These are phyloP conservation scores for Hericium erinaceus DNA, from an alignment of 768 basidiomycete genomes.

Conservation along the genomic window DNA sequence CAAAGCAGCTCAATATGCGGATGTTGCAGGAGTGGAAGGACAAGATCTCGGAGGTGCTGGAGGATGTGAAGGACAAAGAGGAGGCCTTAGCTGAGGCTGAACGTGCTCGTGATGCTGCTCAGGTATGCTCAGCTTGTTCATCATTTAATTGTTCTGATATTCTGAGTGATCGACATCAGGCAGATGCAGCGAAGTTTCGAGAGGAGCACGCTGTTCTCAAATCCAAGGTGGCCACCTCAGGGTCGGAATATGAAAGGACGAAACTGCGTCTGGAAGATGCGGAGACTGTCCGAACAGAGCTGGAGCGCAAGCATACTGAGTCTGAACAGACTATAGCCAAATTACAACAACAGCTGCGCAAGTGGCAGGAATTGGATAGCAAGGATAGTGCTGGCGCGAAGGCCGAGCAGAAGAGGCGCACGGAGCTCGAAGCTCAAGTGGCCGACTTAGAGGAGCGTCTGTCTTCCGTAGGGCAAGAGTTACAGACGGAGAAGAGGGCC, in stretches of 20 bases:
- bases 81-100: conserved; percentile 22
- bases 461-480: conserved; percentile 20
- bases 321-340: conserved; percentile 45
- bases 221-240: conserved; percentile 33
- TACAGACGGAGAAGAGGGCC: conserved; percentile 9
- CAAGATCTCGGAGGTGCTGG: conserved; percentile 25
- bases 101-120: conserved; percentile 17
- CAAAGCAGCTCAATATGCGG: not conserved
- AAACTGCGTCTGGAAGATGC: conserved; percentile 51
- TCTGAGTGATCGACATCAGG: conserved; percentile 18
- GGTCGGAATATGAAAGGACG: conserved; percentile 47
- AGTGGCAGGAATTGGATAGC: conserved; percentile 61
- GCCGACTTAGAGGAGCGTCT: conserved; percentile 33
- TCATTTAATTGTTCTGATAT: conserved; percentile 6
- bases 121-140: conserved; percentile 19
- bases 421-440: conserved; percentile 47
- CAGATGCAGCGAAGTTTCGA: conserved; percentile 33
- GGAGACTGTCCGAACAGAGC: conserved; percentile 40
- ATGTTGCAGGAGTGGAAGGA: conserved; percentile 40
- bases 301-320: conserved; percentile 49
- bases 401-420: conserved; percentile 39
- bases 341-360: conserved; percentile 53
- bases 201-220: conserved; percentile 42
- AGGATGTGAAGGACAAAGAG: conserved; percentile 37
- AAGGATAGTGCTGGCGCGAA: conserved; percentile 55